These are phyloP conservation scores for Fusarium nematophilum DNA, from an alignment of 2,329 filamentous ascomycete genomes.

Conservation along the genomic window DNA sequence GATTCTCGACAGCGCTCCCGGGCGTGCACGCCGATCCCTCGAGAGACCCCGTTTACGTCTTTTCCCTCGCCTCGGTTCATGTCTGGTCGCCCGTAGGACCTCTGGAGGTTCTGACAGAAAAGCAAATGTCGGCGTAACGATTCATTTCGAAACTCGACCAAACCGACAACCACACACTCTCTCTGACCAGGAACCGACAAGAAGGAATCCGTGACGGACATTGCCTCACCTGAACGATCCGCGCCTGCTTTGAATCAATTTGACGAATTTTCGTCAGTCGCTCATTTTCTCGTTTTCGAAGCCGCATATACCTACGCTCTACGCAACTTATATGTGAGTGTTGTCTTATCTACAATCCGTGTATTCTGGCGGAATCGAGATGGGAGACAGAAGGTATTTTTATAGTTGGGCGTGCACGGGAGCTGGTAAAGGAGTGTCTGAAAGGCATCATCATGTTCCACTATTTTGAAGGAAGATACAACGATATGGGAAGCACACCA, in stretches of 20 bases:
- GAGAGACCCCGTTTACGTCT: conserved; percentile 37
- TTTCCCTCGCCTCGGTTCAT: conserved; percentile 37
- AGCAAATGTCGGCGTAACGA: conserved; percentile 49
- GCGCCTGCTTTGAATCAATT: conserved; percentile 44
- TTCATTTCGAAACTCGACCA: conserved; percentile 43
- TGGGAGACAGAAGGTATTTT: too few relatives aligned
- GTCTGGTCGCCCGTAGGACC: conserved; percentile 44
- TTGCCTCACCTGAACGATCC: conserved; percentile 41
- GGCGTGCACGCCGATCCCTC: conserved; percentile 40
- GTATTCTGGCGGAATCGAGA: too few relatives aligned
- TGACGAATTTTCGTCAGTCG: conserved; percentile 61
- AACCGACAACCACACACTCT: conserved; percentile 25
- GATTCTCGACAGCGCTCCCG: conserved; percentile 47
- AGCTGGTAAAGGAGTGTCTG: background rate
- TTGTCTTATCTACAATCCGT: background rate
- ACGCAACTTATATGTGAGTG: conserved; percentile 46
- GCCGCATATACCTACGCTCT: conserved; percentile 45
- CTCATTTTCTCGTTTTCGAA: conserved; percentile 55
- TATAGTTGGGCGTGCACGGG: background rate
- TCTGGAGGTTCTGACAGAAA: conserved; percentile 46
- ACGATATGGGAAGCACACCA: background rate
- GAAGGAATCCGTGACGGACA: conserved; percentile 38
- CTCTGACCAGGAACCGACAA: conserved; percentile 27
- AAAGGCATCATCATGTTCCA: conserved; percentile 7
- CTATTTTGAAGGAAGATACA: too few relatives aligned